Percentiles rank a stretch among this genome's conserved stretches.
These are phyloP conservation scores for Alternaria infectoria DNA, from an alignment of 2,329 filamentous ascomycete species.

Conservation along the genomic window DNA sequence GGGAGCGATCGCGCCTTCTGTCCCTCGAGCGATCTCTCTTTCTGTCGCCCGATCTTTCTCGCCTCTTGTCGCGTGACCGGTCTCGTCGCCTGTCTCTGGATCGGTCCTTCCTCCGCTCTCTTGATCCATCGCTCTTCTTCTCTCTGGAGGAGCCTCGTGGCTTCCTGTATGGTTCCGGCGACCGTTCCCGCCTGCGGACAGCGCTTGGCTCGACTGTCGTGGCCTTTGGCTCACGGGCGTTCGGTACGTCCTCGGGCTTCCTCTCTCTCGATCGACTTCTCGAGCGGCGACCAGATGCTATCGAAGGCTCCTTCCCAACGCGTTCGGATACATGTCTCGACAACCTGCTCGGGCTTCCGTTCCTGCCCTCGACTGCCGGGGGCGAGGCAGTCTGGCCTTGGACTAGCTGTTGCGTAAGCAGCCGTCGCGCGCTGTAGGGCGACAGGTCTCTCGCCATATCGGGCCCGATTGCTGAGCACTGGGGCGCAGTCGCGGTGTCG, in stretches of 20 bases:
- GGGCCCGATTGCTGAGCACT: constrained; percentile 4
- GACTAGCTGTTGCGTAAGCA: constrained; percentile 36
- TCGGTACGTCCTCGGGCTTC: constrained; percentile 15
- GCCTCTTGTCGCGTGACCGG: constrained; percentile 21
- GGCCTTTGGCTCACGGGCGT: constrained; percentile 22
- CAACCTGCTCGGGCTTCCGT: constrained; percentile 15
- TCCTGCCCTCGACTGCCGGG: constrained; percentile 22
- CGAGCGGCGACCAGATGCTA: constrained; percentile 14
- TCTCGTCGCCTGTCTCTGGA: constrained; percentile 26
- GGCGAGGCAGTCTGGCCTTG: constrained; percentile 20
- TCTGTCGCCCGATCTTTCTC: constrained; percentile 9
- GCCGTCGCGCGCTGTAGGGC: constrained; percentile 39
- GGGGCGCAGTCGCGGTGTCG: constrained; percentile 5
- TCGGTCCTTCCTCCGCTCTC: constrained; percentile 14
- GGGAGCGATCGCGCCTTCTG: constrained; percentile 24
- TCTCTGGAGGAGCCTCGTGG: constrained; percentile 25
- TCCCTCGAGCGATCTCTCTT: constrained; percentile 25
- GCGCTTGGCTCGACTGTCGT: constrained; percentile 16
- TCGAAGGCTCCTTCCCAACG: constrained; percentile 15
- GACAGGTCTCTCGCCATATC: constrained; percentile 40
- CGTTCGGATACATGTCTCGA: constrained; percentile 16
- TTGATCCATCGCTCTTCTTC: constrained; percentile 15
- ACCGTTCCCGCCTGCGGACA: constrained; percentile 20
- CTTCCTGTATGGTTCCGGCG: constrained; percentile 39
- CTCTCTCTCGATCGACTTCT: constrained; percentile 23